Percentiles rank a stretch among this genome's conserved stretches.
phyloP scores from a whole-genome alignment of 2,329 filamentous ascomycete species.

The Paecilomyces dactylethromorphus region DNA sequence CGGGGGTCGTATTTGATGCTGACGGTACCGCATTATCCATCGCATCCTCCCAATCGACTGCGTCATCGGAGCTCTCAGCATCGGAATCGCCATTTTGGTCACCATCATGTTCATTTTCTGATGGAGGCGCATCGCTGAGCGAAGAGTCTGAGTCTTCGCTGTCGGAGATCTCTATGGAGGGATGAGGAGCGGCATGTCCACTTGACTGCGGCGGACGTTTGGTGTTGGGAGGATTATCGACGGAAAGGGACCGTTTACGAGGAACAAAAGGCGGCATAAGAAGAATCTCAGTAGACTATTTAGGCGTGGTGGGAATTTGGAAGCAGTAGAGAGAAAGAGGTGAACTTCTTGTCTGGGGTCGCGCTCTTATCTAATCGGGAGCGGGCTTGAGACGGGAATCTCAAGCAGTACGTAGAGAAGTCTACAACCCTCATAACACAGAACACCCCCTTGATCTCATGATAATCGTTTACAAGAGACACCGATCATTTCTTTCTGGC shows the following conservation, averaged over 20 bases:
- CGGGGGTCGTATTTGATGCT: slow-evolving; percentile 23
- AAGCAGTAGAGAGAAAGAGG: not conserved
- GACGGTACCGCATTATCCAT: slow-evolving; percentile 32
- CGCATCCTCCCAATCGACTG: slow-evolving; percentile 55
- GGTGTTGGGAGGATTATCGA: slow-evolving; percentile 25
- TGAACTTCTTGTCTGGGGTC: not conserved
- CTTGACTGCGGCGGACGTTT: slow-evolving; percentile 21
- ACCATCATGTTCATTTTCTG: not conserved
- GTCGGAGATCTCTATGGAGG: slow-evolving; percentile 15
- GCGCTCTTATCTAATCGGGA: not conserved
- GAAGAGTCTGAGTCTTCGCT: slow-evolving; percentile 23
- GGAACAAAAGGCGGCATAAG: slow-evolving; percentile 42
- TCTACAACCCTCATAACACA: too few relatives aligned
- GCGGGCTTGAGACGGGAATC: not conserved
- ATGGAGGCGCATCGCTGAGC: slow-evolving; percentile 22
- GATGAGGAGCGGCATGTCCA: slow-evolving; percentile 16
- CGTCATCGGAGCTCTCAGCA: slow-evolving; percentile 58
- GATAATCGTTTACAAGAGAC: not conserved
- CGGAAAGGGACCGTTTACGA: slow-evolving; percentile 32
- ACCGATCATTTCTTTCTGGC: slow-evolving; percentile 21
- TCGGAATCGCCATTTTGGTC: slow-evolving; percentile 43
- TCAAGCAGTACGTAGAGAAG: not conserved
- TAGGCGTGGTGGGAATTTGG: not conserved
- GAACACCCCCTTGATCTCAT: not conserved
- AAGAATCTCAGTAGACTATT: not conserved